Percentiles rank a stretch among this genome's conserved stretches.
Evolutionary conservation across 495 filamentous ascomycete genomes (phyloP).

Genomic region (Aspergillus conjunctus): DNA sequence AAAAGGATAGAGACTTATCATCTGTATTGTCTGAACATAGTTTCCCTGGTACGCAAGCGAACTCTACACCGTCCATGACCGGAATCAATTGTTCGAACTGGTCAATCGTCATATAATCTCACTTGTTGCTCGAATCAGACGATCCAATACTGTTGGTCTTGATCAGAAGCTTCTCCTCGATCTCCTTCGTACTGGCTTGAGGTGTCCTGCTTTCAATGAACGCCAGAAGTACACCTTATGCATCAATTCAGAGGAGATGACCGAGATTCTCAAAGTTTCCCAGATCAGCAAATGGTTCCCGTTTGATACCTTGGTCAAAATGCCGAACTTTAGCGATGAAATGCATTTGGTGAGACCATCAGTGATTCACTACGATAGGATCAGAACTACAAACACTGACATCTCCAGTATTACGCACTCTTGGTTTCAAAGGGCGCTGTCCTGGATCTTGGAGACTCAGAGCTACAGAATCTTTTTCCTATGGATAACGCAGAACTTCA

Average conservation of each 20-base stretch:
- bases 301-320: conserved; percentile 39
- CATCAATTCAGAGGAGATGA: conserved; percentile 23
- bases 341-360: conserved; percentile 31
- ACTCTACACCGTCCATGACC: conserved; percentile 64
- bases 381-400: conserved; percentile 1
- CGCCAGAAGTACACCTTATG: conserved; percentile 48
- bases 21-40: conserved; percentile 32
- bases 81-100: conserved; percentile 58
- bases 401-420: conserved; percentile 31
- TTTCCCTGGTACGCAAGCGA: conserved; percentile 69
- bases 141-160: conserved; percentile 44
- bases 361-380: neutral
- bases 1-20: neutral
- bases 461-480: conserved; percentile 26
- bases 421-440: conserved; percentile 32
- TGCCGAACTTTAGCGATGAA: conserved; percentile 31
- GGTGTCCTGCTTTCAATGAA: conserved; percentile 66
- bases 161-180: conserved; percentile 58
- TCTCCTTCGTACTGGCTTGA: conserved; percentile 57
- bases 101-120: conserved; percentile 51
- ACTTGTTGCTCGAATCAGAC: conserved; percentile 42
- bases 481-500: conserved; percentile 14
- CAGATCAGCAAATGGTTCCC: conserved; percentile 37
- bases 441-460: conserved; percentile 10
- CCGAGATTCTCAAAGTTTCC: conserved; percentile 23